Base-by-base conservation (phyloP, 2,329 filamentous ascomycete species). In the Kalaharituber pfeilii region DNA sequence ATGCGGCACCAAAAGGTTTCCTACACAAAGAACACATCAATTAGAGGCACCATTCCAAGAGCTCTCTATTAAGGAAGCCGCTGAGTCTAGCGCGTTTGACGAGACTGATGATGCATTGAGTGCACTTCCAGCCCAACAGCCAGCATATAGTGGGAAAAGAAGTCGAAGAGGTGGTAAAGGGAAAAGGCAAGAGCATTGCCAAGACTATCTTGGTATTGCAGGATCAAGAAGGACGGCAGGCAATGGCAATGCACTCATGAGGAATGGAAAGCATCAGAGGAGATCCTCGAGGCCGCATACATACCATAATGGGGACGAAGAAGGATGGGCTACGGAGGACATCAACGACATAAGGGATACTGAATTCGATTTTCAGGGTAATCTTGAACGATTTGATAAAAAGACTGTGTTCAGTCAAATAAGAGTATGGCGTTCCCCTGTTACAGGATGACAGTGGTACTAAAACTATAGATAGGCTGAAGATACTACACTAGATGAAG, bases 321-420 rank as follows among this genome's bases (percentile, higher is more conserved):
- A 86, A 66, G 89, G 86, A 2, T 96, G 89, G 88, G 87, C 86
- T 3, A 95, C 89, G 0, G 91, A 95, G 66, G 89, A 96, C 65
- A 88, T 89, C 22, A 95, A 86, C 0, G 91, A 96, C 66, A 85
- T 91, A 22, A 85, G 89, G 69, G 89, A 93, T 66, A 78, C 84
- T 9, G 91, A 96, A 57, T 96, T 96, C 63, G 89, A 96, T 67
- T 96, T 96, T 64, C 81, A 85, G 63, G 81, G 80, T 53, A 87
- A 87, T 60, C 74, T 96, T 28, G 88, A 86, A 49, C 94, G 94
- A 65, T 96, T 96, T 63, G 88, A 96, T 71, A 96, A 96, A 71
- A 79, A 82, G 54, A 81, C 81, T 1, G 79, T 96, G 7, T 98
- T 98, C 66, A 84, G 89, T 60, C 82, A 95, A 68, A 91, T 96